These are phyloP conservation scores for Cucumis melo DNA, from an alignment of 306 rosid genomes.

Conservation along the genomic window DNA sequence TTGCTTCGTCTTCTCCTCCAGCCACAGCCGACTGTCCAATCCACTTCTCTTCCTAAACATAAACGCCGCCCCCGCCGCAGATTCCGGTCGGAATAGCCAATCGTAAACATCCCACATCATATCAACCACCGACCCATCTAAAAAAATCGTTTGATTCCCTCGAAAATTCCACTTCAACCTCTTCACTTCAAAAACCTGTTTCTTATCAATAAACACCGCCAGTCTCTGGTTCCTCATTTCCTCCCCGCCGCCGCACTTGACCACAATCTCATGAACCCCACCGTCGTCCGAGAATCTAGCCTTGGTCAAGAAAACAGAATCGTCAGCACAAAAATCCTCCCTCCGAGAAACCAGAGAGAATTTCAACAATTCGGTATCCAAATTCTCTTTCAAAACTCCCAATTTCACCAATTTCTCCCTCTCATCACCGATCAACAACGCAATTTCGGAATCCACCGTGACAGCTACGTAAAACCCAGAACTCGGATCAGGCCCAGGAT, in stretches of 20 bases:
- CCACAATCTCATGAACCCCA: conserved; percentile 41
- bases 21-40: conserved; percentile 66
- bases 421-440: conserved; percentile 44
- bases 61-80: conserved; percentile 47
- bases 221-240: conserved; percentile 21
- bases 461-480: conserved; percentile 38
- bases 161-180: conserved; percentile 85
- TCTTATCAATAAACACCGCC: conserved; percentile 45
- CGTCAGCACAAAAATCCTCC: conserved; percentile 32
- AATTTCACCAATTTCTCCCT: conserved; percentile 8
- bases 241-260: conserved; percentile 34
- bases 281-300: conserved; percentile 45
- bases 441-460: conserved; percentile 38
- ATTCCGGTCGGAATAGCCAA: conserved; percentile 50
- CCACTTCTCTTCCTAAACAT: conserved; percentile 87
- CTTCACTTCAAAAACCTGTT: conserved; percentile 47
- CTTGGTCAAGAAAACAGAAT: conserved; percentile 36
- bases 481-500: conserved; percentile 52
- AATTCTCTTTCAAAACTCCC: not conserved
- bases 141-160: conserved; percentile 73
- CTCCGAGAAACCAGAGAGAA: conserved; percentile 42
- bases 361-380: not conserved
- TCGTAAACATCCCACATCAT: conserved; percentile 96
- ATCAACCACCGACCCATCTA: conserved; percentile 77
- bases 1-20: conserved; percentile 60